A percentile compares a stretch with the other conserved stretches of the same genome.
These are phyloP conservation scores for Russula vinacea DNA, from an alignment of 768 basidiomycete genomes.

Conservation along the genomic window DNA sequence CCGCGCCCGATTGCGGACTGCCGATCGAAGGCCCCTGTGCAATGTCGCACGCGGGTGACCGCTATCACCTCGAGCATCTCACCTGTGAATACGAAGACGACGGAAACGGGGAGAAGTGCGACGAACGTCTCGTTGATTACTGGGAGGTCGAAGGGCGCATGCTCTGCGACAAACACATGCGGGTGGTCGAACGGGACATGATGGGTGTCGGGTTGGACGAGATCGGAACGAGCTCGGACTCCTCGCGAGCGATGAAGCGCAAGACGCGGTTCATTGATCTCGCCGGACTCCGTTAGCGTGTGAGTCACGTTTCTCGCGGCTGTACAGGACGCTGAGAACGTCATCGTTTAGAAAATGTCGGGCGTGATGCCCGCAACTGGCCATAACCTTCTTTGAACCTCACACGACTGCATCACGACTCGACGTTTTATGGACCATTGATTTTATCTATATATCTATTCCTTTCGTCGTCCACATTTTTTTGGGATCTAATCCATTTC, in stretches of 20 bases:
- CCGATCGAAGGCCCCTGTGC: constrained; percentile 95
- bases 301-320: not conserved
- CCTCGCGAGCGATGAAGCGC: constrained; percentile 66
- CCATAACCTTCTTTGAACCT: not conserved
- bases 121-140: constrained; percentile 69
- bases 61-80: constrained; percentile 88
- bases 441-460: not conserved
- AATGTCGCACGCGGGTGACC: constrained; percentile 72
- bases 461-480: not conserved
- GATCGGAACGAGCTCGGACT: constrained; percentile 31
- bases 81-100: constrained; percentile 62
- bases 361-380: not conserved
- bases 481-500: constrained; percentile 10
- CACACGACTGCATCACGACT: not conserved
- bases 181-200: constrained; percentile 32
- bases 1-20: constrained; percentile 70
- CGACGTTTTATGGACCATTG: not conserved
- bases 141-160: constrained; percentile 86
- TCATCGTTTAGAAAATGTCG: not conserved
- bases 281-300: constrained; percentile 31
- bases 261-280: constrained; percentile 81
- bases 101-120: constrained; percentile 40
- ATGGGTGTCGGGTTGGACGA: constrained; percentile 28
- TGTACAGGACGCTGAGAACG: not conserved
- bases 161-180: constrained; percentile 82